Percentiles rank a stretch among this genome's conserved stretches.
These are phyloP conservation scores for Naegleria lovaniensis DNA, from an alignment of 208 protist genomes.

Conservation along the genomic window DNA sequence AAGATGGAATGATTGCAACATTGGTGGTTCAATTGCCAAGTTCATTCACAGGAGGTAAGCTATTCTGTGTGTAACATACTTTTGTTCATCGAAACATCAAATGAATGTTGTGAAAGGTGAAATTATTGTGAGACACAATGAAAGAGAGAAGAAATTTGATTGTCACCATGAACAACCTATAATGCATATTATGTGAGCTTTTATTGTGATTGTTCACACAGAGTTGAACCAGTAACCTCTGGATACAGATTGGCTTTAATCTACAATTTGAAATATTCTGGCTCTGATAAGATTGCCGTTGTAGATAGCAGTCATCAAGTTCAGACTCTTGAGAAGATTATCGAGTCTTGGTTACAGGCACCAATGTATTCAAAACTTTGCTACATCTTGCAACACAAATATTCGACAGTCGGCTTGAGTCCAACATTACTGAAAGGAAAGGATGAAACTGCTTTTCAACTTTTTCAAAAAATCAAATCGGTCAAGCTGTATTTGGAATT, in stretches of 20 bases:
- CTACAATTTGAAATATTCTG: neutral
- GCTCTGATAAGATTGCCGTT: neutral
- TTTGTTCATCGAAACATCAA: too few relatives aligned
- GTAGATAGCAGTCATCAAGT: neutral
- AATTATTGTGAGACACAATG: neutral
- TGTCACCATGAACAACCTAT: neutral
- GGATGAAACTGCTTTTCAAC: neutral
- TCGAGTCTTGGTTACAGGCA: neutral
- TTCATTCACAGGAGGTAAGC: neutral
- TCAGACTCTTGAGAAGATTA: neutral
- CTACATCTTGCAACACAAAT: neutral
- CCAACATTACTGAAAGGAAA: neutral
- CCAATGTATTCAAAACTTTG: neutral
- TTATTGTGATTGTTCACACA: neutral
- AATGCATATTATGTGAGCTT: neutral
- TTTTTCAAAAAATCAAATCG: neutral
- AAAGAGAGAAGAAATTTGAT: neutral
- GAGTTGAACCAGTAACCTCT: neutral
- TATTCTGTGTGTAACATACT: too few relatives aligned
- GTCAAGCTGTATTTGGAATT: neutral
- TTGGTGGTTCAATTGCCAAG: neutral
- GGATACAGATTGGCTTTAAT: neutral
- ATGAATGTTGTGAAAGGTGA: neutral
- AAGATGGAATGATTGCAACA: neutral
- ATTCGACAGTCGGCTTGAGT: neutral